phyloP scores from a whole-genome alignment of 2,329 filamentous ascomycete genomes.

The Exophiala mesophila region DNA sequence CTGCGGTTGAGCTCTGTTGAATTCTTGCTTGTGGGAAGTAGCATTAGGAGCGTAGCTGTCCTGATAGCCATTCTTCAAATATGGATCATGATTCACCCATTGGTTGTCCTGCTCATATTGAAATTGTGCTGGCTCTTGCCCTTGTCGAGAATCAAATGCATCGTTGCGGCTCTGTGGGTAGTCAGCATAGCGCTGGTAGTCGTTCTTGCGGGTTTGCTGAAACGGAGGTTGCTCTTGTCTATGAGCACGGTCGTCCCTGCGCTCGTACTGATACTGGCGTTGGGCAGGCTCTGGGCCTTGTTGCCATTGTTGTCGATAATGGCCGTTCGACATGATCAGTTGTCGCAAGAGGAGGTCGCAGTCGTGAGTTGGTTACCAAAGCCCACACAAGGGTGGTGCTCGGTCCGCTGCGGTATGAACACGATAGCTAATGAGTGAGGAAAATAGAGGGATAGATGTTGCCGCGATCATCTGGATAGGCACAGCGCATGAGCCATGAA shows the following conservation, averaged over 20 bases:
- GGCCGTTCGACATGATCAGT: conserved; percentile 15
- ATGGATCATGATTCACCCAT: conserved; percentile 19
- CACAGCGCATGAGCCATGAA: too few species aligned
- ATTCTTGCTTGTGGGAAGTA: conserved; percentile 7
- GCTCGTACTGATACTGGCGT: conserved; percentile 16
- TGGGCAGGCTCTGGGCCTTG: conserved; percentile 12
- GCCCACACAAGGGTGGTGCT: too few species aligned
- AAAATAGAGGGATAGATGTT: too few species aligned
- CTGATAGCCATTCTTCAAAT: conserved; percentile 12
- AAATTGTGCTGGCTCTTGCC: not conserved
- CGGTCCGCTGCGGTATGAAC: too few species aligned
- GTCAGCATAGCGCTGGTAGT: conserved; percentile 15
- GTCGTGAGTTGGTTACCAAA: too few species aligned
- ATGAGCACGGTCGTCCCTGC: conserved; percentile 15
- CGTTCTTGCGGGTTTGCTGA: conserved; percentile 15
- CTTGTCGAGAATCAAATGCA: conserved; percentile 9
- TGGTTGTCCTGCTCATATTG: conserved; percentile 14
- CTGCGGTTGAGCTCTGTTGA: conserved; percentile 6
- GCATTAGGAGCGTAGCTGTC: conserved; percentile 6
- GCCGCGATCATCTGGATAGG: too few species aligned
- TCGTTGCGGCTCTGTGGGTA: conserved; percentile 12
- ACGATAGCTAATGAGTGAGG: too few species aligned
- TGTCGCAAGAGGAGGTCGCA: not conserved
- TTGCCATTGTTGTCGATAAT: conserved; percentile 22
- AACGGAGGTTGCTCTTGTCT: conserved; percentile 16